These are phyloP conservation scores for Hordeum marinum DNA, from an alignment of 176 grass and related monocot species.

Conservation along the genomic window DNA sequence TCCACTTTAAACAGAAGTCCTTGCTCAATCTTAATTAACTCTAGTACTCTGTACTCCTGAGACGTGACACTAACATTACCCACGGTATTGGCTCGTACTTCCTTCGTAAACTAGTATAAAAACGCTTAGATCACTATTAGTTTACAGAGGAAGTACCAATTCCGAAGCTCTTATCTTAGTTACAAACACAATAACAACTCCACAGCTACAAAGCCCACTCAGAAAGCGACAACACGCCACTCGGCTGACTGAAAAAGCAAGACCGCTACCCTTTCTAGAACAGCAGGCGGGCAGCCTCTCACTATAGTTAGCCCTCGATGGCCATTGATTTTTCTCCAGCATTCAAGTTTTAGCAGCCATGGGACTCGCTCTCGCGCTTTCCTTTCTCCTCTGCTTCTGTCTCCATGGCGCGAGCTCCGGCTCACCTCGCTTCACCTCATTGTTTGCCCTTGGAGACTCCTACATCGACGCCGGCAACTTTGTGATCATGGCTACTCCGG, in stretches of 20 bases:
- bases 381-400: neutral
- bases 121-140: too few relatives aligned
- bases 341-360: neutral
- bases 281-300: neutral
- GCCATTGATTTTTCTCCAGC: neutral
- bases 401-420: neutral
- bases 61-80: too few relatives aligned
- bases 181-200: too few relatives aligned
- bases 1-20: too few relatives aligned
- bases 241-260: neutral
- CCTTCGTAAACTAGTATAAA: too few relatives aligned
- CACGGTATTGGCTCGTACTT: too few relatives aligned
- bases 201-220: too few relatives aligned
- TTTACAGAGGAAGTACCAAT: too few relatives aligned
- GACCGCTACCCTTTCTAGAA: neutral
- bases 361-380: neutral
- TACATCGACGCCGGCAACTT: slow-evolving; percentile 56
- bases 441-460: slow-evolving; percentile 48
- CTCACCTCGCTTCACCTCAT: slow-evolving; percentile 8
- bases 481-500: neutral
- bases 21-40: too few relatives aligned
- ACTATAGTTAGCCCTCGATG: neutral
- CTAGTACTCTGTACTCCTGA: too few relatives aligned
- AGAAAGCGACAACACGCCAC: neutral
- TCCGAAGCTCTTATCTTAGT: too few relatives aligned